Evolutionary conservation across 805 yeast species (phyloP), one percentile per base, ranked within the genome.

Genomic region (Saccharomyces cerevisiae): DNA sequence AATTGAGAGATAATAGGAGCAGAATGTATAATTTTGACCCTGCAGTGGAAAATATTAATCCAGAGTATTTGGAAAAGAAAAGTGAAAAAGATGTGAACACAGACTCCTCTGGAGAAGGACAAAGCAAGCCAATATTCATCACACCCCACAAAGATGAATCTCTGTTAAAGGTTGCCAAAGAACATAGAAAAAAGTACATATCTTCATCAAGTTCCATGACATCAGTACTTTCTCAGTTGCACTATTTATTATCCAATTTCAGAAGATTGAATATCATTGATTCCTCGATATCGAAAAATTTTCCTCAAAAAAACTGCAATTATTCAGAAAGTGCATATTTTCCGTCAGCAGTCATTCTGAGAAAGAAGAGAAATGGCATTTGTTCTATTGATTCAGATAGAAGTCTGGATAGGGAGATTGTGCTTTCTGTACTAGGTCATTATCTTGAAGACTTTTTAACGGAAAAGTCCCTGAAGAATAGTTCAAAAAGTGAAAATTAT

Each of bases 161-260:
- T 0, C 73, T 92, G 49, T 61, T 79, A 0, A 52, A 73, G 4
- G 67, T 85, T 9, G 83, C 92, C 0, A 59, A 61, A 6, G 46
- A 54, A 21, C 50, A 43, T 41, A 50, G 61, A 0, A 58, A 60
- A 6, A 62, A 63, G 51, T 92, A 76, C 65, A 80, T 79, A 55
- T 87, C 95, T 1, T 89, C 97, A 1, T 90, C 98, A 0, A 87
- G 96, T 21, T 87, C 96, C 1, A 79, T 92, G 87, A 91, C 98
- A 0, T 76, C 84, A 1, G 70, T 84, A 0, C 75, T 92, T 48
- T 75, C 83, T 2, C 95, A 90, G 50, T 73, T 92, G 55, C 97
- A 94, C 70, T 76, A 76, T 55, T 71, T 88, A 9, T 65, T 94
- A 43, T 82, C 89, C 6, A 82, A 84, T 61, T 75, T 73, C 55